A percentile compares a stretch with the other conserved stretches of the same genome.
These are phyloP conservation scores for Didymella glomerata DNA, from an alignment of 2,329 filamentous ascomycete species.

Conservation along the genomic window DNA sequence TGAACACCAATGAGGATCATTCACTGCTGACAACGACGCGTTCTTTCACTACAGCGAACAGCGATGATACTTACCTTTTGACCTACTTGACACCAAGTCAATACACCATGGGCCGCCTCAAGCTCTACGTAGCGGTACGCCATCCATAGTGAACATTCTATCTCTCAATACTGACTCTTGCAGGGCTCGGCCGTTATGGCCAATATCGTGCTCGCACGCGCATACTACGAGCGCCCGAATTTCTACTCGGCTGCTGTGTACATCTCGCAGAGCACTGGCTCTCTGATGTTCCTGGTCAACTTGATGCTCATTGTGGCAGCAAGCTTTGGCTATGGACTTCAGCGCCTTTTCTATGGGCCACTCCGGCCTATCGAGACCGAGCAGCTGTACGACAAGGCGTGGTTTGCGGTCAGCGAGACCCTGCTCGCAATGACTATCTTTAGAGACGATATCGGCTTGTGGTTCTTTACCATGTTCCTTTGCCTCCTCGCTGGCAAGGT, in stretches of 20 bases:
- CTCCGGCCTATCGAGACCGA: conserved; percentile 95
- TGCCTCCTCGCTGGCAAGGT: conserved; percentile 91
- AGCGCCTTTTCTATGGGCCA: conserved; percentile 87
- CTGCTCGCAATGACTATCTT: conserved; percentile 98
- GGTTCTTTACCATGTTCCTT: conserved; percentile 97
- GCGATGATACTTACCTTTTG: conserved; percentile 24
- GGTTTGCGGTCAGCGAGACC: conserved; percentile 98
- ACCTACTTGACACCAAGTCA: conserved; percentile 16
- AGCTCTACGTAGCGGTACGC: conserved; percentile 48
- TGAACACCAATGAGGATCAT: conserved; percentile 7
- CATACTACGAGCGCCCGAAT: conserved; percentile 93
- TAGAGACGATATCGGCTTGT: conserved; percentile 89
- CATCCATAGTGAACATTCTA: background rate
- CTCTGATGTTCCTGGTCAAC: conserved; percentile 93
- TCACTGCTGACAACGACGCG: conserved; percentile 11
- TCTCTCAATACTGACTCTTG: conserved; percentile 28
- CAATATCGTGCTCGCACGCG: conserved; percentile 82
- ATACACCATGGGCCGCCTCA: conserved; percentile 44
- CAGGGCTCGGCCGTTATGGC: conserved; percentile 80
- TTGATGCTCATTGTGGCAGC: conserved; percentile 83
- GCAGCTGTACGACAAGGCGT: conserved; percentile 95
- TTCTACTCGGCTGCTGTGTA: conserved; percentile 99
- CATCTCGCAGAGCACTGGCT: conserved; percentile 94
- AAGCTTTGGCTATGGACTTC: conserved; percentile 83
- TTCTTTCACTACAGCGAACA: conserved; percentile 17